These are phyloP conservation scores for Calendula officinalis DNA, from an alignment of 129 eudicot genomes.

Conservation along the genomic window DNA sequence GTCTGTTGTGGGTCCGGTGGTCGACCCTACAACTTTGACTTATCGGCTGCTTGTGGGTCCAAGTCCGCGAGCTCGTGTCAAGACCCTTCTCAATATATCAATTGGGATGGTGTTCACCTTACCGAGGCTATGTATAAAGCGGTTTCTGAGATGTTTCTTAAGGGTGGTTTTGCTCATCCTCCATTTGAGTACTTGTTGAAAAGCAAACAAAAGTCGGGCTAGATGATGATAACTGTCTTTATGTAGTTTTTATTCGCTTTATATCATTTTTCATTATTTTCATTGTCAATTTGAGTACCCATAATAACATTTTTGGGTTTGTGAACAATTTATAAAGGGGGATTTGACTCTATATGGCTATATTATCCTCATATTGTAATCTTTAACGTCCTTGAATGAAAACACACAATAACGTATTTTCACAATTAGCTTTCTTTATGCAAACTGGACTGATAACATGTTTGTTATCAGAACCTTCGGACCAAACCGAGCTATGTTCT, in stretches of 20 bases:
- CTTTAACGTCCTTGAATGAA: too few relatives aligned
- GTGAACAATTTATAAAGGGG: not conserved
- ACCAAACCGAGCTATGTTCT: too few relatives aligned
- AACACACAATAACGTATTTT: too few relatives aligned
- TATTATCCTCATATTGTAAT: too few relatives aligned
- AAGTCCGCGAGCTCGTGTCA: conserved; percentile 44
- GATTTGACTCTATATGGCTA: too few relatives aligned
- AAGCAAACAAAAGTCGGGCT: conserved; percentile 28
- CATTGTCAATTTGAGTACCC: not conserved
- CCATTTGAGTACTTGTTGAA: conserved; percentile 46
- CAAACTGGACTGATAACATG: too few relatives aligned
- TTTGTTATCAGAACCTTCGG: too few relatives aligned
- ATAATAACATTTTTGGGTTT: not conserved
- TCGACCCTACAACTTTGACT: conserved; percentile 48
- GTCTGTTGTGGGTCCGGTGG: conserved; percentile 71
- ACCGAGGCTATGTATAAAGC: conserved; percentile 76
- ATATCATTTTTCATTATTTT: not conserved
- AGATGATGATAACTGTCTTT: conserved; percentile 5
- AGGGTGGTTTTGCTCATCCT: conserved; percentile 43
- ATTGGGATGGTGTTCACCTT: conserved; percentile 89
- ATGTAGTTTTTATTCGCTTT: conserved; percentile 3
- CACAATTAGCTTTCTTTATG: not conserved
- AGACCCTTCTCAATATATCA: conserved; percentile 54
- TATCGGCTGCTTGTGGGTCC: conserved; percentile 52
- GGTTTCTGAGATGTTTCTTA: conserved; percentile 44